A percentile compares a stretch with the other conserved stretches of the same genome.
These are phyloP conservation scores for Flaveria trinervia DNA, from an alignment of 129 eudicot species.

Conservation along the genomic window DNA sequence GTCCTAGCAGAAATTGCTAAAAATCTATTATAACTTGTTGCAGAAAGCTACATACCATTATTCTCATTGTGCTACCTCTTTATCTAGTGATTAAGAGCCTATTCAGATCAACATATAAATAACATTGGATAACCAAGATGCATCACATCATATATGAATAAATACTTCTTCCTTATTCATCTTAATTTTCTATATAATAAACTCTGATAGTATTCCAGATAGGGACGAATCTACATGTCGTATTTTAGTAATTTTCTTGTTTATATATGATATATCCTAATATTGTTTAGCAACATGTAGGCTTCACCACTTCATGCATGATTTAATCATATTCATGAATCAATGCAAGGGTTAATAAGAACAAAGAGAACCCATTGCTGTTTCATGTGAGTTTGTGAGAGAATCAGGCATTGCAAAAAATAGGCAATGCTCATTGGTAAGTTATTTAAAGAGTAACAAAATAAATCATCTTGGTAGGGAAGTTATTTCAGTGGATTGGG, in stretches of 20 bases:
- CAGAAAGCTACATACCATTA: background rate
- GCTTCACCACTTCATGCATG: background rate
- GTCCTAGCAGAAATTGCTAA: background rate
- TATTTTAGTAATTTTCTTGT: background rate
- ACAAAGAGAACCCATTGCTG: background rate
- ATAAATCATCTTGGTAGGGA: too few relatives aligned
- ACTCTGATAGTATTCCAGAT: background rate
- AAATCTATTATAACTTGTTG: background rate
- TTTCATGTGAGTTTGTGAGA: too few relatives aligned
- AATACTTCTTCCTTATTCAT: background rate
- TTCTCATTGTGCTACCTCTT: slow-evolving; percentile 1
- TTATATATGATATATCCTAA: background rate
- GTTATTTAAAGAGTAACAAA: too few relatives aligned
- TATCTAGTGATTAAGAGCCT: background rate
- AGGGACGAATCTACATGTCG: background rate
- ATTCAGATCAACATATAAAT: background rate
- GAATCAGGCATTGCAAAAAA: too few relatives aligned
- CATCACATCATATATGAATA: slow-evolving; percentile 9
- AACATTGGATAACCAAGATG: background rate
- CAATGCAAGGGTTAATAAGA: background rate
- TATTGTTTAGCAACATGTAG: background rate
- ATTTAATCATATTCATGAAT: slow-evolving; percentile 1
- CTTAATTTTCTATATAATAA: background rate
- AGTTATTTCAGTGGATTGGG: too few relatives aligned
- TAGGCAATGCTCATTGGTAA: too few relatives aligned